A percentile compares a stretch with the other conserved stretches of the same genome.
These are phyloP conservation scores for Aspergillus sp. DNA, from an alignment of 2,329 filamentous ascomycete genomes.

Conservation along the genomic window DNA sequence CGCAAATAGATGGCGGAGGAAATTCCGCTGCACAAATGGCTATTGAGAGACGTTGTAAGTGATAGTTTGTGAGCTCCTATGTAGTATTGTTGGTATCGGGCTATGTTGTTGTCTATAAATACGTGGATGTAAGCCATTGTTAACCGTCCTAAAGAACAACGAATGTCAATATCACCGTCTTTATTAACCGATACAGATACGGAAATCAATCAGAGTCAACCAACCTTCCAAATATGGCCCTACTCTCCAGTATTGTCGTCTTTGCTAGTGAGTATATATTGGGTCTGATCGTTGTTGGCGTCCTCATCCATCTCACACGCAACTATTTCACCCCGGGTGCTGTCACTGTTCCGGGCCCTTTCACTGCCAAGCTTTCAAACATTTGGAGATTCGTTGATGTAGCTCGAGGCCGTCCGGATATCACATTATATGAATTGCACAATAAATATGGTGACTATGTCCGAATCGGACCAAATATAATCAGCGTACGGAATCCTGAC, in stretches of 20 bases:
- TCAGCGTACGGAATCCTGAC: constrained; percentile 16
- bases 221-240: not conserved
- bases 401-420: constrained; percentile 10
- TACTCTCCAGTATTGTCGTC: constrained; percentile 5
- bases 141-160: too few relatives aligned
- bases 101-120: too few relatives aligned
- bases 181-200: not conserved
- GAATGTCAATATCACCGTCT: too few relatives aligned
- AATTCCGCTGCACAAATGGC: not conserved
- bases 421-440: constrained; percentile 6
- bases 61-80: not conserved
- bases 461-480: constrained; percentile 10
- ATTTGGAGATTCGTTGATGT: constrained; percentile 13
- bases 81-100: not conserved
- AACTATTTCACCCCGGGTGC: constrained; percentile 10
- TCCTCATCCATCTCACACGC: constrained; percentile 5
- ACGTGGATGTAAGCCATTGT: too few relatives aligned
- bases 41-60: not conserved
- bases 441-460: not conserved
- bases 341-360: constrained; percentile 8
- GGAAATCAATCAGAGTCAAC: not conserved
- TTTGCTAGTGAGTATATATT: constrained; percentile 2
- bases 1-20: not conserved
- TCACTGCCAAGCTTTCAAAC: constrained; percentile 10
- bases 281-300: constrained; percentile 1